A percentile compares a stretch with the other conserved stretches of the same genome.
Conservation (phyloP, 257 asterid species). For the Verbascum thapsus region DNA sequence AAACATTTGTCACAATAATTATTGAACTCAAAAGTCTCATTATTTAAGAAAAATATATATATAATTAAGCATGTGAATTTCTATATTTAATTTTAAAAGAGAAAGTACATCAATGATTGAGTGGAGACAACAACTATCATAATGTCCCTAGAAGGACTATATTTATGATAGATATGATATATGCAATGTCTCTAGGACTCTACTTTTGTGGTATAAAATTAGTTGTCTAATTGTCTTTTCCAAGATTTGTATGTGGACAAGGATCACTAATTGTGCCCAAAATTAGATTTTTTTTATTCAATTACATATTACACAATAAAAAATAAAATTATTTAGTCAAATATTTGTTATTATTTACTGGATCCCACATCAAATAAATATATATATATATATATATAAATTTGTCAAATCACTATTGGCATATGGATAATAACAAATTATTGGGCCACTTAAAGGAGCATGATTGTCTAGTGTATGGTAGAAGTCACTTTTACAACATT, state of each 20-base stretch:
- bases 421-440: conserved; percentile 6
- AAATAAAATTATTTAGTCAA: too few species aligned
- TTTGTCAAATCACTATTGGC: too few species aligned
- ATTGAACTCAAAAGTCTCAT: not conserved
- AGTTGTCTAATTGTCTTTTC: conserved; percentile 39
- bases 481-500: conserved; percentile 10
- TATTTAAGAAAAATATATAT: not conserved
- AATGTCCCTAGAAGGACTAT: conserved; percentile 5
- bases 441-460: conserved; percentile 42
- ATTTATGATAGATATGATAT: too few species aligned
- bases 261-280: conserved; percentile 25
- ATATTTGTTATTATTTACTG: too few species aligned
- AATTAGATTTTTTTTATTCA: too few species aligned
- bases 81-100: not conserved
- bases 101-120: conserved; percentile 25
- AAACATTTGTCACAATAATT: too few species aligned
- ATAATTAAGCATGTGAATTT: not conserved
- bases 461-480: conserved; percentile 2
- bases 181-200: too few species aligned
- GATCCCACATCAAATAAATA: too few species aligned
- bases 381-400: too few species aligned
- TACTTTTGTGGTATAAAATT: conserved; percentile 25
- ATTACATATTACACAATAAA: too few species aligned
- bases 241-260: conserved; percentile 44
- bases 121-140: conserved; percentile 9